Evolutionary conservation across 2,329 filamentous ascomycete genomes (phyloP), one percentile per base, ranked within the genome.

Genomic region (Diplodia corticola): DNA sequence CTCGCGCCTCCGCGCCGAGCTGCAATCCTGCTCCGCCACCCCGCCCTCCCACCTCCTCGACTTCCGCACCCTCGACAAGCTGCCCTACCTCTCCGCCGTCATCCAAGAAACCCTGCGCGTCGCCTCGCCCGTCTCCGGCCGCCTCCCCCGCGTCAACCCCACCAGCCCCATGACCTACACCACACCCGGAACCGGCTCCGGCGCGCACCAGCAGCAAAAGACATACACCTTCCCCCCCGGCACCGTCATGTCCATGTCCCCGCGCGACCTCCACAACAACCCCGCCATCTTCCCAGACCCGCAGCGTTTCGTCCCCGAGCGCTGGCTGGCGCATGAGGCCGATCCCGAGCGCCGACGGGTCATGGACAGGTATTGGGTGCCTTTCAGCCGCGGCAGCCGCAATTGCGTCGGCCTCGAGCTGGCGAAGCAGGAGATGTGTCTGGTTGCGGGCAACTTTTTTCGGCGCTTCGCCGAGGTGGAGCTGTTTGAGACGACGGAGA

Each of bases 1-100:
- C 1, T 13, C 53, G 0, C 71, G 69, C 10, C 68, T 83, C 5
- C 72, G 71, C 13, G 66, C 67, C 1, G 80, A 82, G 67, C 70
- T 83, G 4, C 5, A 24, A 2, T 51, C 46, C 1, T 65, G 66
- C 49, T 65, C 63, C 2, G 1, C 20, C 5, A 10, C 10, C 0
- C 37, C 51, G 0, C 9, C 15, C 9, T 28, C 44, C 15, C 10
- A 22, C 3, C 9, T 60, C 13, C 22, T 66, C 10, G 24, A 59
- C 24, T 59, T 48, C 15, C 50, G 30, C 7, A 65, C 46, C 2
- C 69, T 70, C 17, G 67, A 70, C 30, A 28, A 57, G 9, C 49
- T 71, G 3, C 69, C 68, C 3, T 72, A 70, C 61, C 67, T 72
- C 2, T 54, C 63, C 15, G 68, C 69, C 10, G 44, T 67, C 13